These are phyloP conservation scores for Forsythia viridissima DNA, from an alignment of 257 asterid species.

Conservation along the genomic window DNA sequence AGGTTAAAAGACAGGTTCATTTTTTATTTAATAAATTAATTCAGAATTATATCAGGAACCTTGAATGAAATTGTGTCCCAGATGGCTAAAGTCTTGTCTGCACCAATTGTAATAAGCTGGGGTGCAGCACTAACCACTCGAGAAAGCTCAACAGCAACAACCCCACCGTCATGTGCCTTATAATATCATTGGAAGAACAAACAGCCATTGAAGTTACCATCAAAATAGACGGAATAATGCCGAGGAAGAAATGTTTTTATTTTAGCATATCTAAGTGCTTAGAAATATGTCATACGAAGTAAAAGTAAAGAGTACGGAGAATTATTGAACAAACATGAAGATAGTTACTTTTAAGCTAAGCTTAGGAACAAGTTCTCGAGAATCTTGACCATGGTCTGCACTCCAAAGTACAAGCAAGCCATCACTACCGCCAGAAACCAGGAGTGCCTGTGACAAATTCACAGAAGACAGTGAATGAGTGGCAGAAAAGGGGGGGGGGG, in stretches of 20 bases:
- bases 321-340: constrained; percentile 18
- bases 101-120: constrained; percentile 96
- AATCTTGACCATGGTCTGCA: constrained; percentile 93
- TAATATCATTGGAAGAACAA: constrained; percentile 30
- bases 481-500: not conserved
- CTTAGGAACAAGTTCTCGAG: constrained; percentile 97
- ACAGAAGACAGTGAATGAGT: constrained; percentile 21
- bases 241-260: constrained; percentile 5
- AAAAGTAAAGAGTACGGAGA: not conserved
- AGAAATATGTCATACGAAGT: not conserved
- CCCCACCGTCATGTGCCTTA: constrained; percentile 99
- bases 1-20: constrained; percentile 6
- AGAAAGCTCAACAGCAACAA: constrained; percentile 92
- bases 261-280: constrained; percentile 14
- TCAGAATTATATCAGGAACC: constrained; percentile 45
- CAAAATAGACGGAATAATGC: constrained; percentile 22
- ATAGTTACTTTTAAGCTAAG: constrained; percentile 76
- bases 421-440: constrained; percentile 98
- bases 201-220: constrained; percentile 25
- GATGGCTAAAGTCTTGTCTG: constrained; percentile 92
- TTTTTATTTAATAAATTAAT: constrained; percentile 6
- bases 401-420: constrained; percentile 97
- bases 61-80: constrained; percentile 97
- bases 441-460: constrained; percentile 64
- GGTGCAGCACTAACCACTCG: constrained; percentile 94